Percentiles rank a stretch among this genome's conserved stretches.
These are phyloP conservation scores for Geoglossum glabrum DNA, from an alignment of 495 filamentous ascomycete genomes.

Conservation along the genomic window DNA sequence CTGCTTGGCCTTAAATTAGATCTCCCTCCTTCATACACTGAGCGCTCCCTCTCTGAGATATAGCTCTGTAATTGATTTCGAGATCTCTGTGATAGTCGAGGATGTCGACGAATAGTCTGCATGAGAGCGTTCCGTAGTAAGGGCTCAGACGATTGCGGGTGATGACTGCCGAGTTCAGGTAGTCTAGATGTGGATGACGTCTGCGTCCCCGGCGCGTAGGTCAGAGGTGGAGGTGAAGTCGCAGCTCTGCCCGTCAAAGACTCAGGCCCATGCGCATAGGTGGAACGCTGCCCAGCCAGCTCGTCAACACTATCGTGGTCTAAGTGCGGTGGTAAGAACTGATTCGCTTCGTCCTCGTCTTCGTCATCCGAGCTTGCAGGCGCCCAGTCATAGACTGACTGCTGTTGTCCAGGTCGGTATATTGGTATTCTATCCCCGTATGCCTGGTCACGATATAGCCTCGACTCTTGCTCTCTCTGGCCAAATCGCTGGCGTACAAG, in stretches of 20 bases:
- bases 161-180: background rate
- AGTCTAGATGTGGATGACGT: background rate
- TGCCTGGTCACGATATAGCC: background rate
- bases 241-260: background rate
- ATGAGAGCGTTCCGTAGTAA: slow-evolving; percentile 4
- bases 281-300: background rate
- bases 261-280: background rate
- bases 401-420: slow-evolving; percentile 1
- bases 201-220: background rate
- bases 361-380: slow-evolving; percentile 2
- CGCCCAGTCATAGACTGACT: slow-evolving; percentile 5
- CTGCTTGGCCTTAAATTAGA: background rate
- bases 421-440: slow-evolving; percentile 2
- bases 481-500: background rate
- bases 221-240: background rate
- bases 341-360: background rate
- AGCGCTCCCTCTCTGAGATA: slow-evolving; percentile 5
- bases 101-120: slow-evolving; percentile 6
- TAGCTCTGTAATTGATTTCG: slow-evolving; percentile 4
- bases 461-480: slow-evolving; percentile 1
- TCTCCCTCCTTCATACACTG: background rate
- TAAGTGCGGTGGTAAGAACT: background rate
- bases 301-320: slow-evolving; percentile 2
- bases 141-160: background rate
- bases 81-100: slow-evolving; percentile 4